A percentile compares a stretch with the other conserved stretches of the same genome.
These are phyloP conservation scores for Fusarium sp. DNA, from an alignment of 2,329 filamentous ascomycete genomes.

Conservation along the genomic window DNA sequence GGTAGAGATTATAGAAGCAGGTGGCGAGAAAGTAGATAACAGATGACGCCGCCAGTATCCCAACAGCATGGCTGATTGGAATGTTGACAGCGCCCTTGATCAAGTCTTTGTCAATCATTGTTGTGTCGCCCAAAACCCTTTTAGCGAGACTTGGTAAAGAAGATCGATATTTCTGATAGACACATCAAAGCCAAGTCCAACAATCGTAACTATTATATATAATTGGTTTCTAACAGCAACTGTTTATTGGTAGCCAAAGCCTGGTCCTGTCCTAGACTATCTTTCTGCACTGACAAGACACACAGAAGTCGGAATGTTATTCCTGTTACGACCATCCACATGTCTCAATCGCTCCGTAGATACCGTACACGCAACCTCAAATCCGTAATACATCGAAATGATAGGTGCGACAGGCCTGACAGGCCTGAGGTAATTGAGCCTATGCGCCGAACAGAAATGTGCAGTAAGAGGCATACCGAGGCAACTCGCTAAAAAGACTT, in stretches of 20 bases:
- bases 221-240: neutral
- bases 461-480: neutral
- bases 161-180: neutral
- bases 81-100: neutral
- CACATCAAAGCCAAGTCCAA: neutral
- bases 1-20: neutral
- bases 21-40: neutral
- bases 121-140: neutral
- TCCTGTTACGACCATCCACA: neutral
- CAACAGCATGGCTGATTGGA: neutral
- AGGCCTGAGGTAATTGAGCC: neutral
- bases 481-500: neutral
- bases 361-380: rapidly evolving
- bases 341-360: neutral
- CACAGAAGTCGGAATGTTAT: neutral
- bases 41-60: neutral
- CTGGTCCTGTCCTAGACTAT: neutral
- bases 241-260: neutral
- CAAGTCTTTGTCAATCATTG: neutral
- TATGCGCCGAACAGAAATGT: neutral
- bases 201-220: neutral
- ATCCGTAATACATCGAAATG: neutral
- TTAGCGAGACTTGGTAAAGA: neutral
- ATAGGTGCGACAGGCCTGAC: neutral
- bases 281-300: neutral